Percentiles rank a stretch among this genome's conserved stretches.
These are phyloP conservation scores for Capsaspora owczarzaki DNA, from an alignment of 78 protist species.

Conservation along the genomic window DNA sequence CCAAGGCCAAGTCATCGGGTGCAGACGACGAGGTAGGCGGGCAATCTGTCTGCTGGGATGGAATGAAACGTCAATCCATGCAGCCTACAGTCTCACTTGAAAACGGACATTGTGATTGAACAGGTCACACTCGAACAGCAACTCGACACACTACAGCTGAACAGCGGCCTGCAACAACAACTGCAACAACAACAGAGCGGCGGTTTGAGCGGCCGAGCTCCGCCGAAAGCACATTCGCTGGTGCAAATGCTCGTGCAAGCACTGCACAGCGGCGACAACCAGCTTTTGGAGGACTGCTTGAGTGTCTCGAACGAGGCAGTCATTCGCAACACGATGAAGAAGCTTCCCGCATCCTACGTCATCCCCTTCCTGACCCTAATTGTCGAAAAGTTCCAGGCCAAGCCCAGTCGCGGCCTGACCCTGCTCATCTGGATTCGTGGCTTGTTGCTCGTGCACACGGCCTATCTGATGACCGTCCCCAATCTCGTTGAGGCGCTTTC, in stretches of 20 bases:
- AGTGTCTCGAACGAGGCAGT: neutral
- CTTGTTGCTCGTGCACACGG: slow-evolving; percentile 9
- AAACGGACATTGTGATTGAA: neutral
- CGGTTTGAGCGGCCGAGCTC: neutral
- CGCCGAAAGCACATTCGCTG: slow-evolving; percentile 20
- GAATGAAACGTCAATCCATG: neutral
- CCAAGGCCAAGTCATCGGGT: too few species aligned
- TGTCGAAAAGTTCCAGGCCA: neutral
- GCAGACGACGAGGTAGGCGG: too few species aligned
- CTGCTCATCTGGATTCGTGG: slow-evolving; percentile 23
- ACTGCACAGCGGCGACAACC: slow-evolving; percentile 10
- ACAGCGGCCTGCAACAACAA: too few species aligned
- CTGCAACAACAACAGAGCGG: too few species aligned
- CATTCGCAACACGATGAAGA: neutral
- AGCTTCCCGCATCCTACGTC: slow-evolving; percentile 16
- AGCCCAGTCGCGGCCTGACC: neutral
- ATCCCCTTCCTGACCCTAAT: slow-evolving; percentile 10
- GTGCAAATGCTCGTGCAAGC: slow-evolving; percentile 2
- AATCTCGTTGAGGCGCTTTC: neutral
- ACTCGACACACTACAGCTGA: too few species aligned
- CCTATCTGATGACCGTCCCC: slow-evolving; percentile 25
- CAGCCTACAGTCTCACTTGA: neutral
- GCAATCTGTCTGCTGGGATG: too few species aligned
- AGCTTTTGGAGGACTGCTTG: slow-evolving; percentile 23
- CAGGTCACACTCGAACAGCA: neutral